These are phyloP conservation scores for Waitea zeae DNA, from an alignment of 1,284 basidiomycete genomes.

Conservation along the genomic window DNA sequence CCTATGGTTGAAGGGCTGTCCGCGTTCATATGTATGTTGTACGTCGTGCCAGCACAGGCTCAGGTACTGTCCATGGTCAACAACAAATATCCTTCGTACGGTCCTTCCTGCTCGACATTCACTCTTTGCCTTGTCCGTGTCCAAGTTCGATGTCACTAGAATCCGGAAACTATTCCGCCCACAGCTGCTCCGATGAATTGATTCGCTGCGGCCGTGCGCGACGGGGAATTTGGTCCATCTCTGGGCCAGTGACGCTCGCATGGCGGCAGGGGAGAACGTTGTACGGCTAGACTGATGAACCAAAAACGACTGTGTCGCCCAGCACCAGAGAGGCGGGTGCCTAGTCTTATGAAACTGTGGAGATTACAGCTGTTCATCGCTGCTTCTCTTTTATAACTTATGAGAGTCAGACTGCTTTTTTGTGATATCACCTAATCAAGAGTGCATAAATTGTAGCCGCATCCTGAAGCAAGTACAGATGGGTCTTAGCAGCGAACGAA, in stretches of 20 bases:
- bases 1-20: too few relatives aligned
- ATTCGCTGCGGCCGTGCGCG: too few relatives aligned
- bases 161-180: neutral
- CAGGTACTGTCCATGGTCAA: conserved; percentile 19
- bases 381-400: too few relatives aligned
- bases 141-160: neutral
- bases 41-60: too few relatives aligned
- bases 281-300: conserved; percentile 29
- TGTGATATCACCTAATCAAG: too few relatives aligned
- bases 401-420: too few relatives aligned
- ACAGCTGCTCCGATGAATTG: neutral
- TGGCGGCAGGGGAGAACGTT: conserved; percentile 16
- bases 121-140: conserved; percentile 6
- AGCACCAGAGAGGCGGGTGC: conserved; percentile 15
- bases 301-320: conserved; percentile 26
- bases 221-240: neutral
- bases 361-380: too few relatives aligned
- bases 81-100: conserved; percentile 23
- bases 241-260: neutral
- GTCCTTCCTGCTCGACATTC: conserved; percentile 12
- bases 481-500: too few relatives aligned
- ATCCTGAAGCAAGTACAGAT: too few relatives aligned
- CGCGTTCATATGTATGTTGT: too few relatives aligned
- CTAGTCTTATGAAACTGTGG: too few relatives aligned
- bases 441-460: too few relatives aligned